phyloP scores from a whole-genome alignment of 2,329 filamentous ascomycete genomes.

The Stagonosporopsis rhizophila region DNA sequence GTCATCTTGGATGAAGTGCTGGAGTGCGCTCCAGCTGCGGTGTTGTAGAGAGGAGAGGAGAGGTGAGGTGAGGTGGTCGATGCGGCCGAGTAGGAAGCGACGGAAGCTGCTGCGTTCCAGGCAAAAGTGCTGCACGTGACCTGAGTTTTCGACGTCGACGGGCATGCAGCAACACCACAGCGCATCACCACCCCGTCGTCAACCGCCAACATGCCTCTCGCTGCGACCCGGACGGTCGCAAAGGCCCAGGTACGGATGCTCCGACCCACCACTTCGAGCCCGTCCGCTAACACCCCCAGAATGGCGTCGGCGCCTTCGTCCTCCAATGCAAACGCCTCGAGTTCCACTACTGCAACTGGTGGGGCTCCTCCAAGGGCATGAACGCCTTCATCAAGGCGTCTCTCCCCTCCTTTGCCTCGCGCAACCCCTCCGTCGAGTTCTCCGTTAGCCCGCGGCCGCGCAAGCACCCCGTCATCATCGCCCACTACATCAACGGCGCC shows the following conservation, averaged over 20 bases:
- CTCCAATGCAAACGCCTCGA: constrained; percentile 95
- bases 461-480: constrained; percentile 87
- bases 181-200: constrained; percentile 19
- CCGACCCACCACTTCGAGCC: not conserved
- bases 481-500: constrained; percentile 90
- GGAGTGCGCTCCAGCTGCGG: constrained; percentile 46
- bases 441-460: constrained; percentile 87
- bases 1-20: constrained; percentile 71
- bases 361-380: constrained; percentile 92
- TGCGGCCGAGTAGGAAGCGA: constrained; percentile 20
- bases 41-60: not conserved
- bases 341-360: constrained; percentile 97
- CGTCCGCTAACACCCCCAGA: constrained; percentile 10
- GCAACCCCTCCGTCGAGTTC: constrained; percentile 90
- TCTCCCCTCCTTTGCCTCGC: constrained; percentile 77
- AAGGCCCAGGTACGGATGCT: constrained; percentile 60
- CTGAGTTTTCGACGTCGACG: constrained; percentile 10
- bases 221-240: constrained; percentile 61
- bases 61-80: constrained; percentile 19
- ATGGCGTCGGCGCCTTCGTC: constrained; percentile 88
- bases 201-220: constrained; percentile 54
- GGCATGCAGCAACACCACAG: constrained; percentile 2
- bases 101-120: constrained; percentile 13
- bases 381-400: constrained; percentile 83
- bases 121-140: constrained; percentile 38